phyloP scores from a whole-genome alignment of 345 rosid species.

The Adansonia digitata region DNA sequence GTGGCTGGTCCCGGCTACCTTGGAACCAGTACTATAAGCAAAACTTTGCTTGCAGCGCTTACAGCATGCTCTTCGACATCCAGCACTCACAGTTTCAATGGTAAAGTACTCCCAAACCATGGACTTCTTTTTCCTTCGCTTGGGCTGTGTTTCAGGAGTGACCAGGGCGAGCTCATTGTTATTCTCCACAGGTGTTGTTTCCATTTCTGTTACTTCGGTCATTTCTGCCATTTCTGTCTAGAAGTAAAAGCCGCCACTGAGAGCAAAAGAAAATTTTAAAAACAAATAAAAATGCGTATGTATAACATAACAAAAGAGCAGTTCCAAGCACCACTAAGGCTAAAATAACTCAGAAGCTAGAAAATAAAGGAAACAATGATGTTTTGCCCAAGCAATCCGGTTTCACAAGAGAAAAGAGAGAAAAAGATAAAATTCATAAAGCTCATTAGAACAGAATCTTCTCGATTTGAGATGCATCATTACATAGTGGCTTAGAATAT shows the following conservation, averaged over 20 bases:
- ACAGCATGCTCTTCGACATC: slow-evolving; percentile 83
- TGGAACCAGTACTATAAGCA: slow-evolving; percentile 91
- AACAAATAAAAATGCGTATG: not conserved
- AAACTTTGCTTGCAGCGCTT: slow-evolving; percentile 94
- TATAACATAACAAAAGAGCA: not conserved
- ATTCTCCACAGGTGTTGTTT: slow-evolving; percentile 4
- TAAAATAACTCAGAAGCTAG: not conserved
- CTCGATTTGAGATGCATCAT: not conserved
- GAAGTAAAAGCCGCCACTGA: slow-evolving; percentile 13
- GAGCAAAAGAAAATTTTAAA: slow-evolving; percentile 4
- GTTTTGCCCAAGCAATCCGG: not conserved
- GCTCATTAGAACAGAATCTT: not conserved
- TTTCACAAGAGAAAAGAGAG: not conserved
- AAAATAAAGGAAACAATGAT: not conserved
- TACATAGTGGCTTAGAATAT: not conserved
- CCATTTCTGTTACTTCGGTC: not conserved
- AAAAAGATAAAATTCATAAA: not conserved
- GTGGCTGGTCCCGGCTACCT: slow-evolving; percentile 97
- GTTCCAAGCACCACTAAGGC: not conserved
- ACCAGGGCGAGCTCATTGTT: slow-evolving; percentile 5
- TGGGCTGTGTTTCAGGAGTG: slow-evolving; percentile 47
- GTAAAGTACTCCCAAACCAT: slow-evolving; percentile 92
- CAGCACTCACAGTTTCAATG: slow-evolving; percentile 57
- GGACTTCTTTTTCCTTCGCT: slow-evolving; percentile 86
- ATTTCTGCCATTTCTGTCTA: not conserved